Evolutionary conservation across 2,329 filamentous ascomycete species (phyloP), one percentile per base, ranked within the genome.

Genomic region (Blastomyces emzantsi): DNA sequence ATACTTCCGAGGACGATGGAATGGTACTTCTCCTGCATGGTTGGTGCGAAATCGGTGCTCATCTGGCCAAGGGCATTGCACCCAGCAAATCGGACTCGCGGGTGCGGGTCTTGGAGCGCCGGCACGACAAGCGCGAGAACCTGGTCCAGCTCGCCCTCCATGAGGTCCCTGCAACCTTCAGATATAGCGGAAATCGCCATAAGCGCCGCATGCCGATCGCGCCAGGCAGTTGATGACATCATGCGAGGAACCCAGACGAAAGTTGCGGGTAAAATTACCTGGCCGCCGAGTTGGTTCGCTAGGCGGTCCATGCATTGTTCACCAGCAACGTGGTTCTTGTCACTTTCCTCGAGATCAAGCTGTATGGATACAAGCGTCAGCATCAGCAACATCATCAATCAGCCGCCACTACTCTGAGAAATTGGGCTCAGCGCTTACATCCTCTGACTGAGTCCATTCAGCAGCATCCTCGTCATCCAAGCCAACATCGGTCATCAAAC

Each of bases 111-210:
- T 70, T 88, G 87, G 45, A 99, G 83, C 45, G 93, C 90, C 19
- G 94, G 94, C 60, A 97, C 86, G n/a, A 99, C 93, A 63, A 99
- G 83, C 67, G 96, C 91, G 58, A 99, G 83, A 28, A 99, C 93
- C 73, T 97, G 92, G 75, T 92, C 90, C 3, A 99, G 82, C 76
- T 99, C 94, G 52, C 90, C 90, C 68, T 96, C 84, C 94, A 99
- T 99, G 66, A 97, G 82, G 33, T 97, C 93, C 64, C 92, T 88
- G 73, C 94, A 99, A 47, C 94, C 94, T 77, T 99, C 94, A 0
- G 94, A 97, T 67, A 99, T 99, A 68, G 94, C 94, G 2, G 93
- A 97, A 66, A 99, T 97, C 30, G 94, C 94, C 94, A 99, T 99
- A 61, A 99, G 84, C 57, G 94, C 94, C 41, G 94, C 94, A 76